Base-by-base conservation (phyloP, 2,329 filamentous ascomycete genomes). In the Exophiala oligosperma region DNA sequence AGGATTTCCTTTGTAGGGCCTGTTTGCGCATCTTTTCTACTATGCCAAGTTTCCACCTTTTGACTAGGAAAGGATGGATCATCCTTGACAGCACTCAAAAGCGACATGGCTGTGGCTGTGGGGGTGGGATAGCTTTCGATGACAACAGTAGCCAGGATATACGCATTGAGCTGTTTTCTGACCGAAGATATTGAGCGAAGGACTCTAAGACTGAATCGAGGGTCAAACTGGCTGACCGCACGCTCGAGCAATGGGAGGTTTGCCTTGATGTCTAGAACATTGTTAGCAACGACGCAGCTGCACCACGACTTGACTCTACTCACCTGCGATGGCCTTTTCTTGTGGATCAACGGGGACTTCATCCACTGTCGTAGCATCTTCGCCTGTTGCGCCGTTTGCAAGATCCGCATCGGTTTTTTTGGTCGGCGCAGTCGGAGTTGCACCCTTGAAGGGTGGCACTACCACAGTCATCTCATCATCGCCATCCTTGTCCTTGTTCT, bases 101-200 rank as follows among this genome's bases (percentile, higher is more conserved):
- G 81, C 67, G 85, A 83, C 71, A 88, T 85, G 51, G 88, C 88
- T 52, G 85, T 84, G 62, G 81, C 77, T 65, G 84, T 88, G 40
- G 87, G 87, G 55, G 83, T 75, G 55, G 87, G 81, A 74, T 92
- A 96, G 43, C 89, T 92, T 69, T 95, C 88, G 67, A 86, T 85
- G 70, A 96, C 89, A 69, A 89, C 88, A 74, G 90, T 86, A 51
- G 87, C 84, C 66, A 97, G 81, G 67, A 96, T 87, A 67, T 93
- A 90, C 58, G 90, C 84, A 12, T 88, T 90, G 67, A 96, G 83
- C 66, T 91, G 86, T 82, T 97, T 97, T 74, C 94, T 91, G 73
- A 97, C 87, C 55, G 92, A 92, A 41, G 94, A 96, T 78, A 97
- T 96, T 68, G 92, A 96, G 70, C 94, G 89, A 64, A 99, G 84